These are phyloP conservation scores for Rhodotorula kratochvilovae DNA, from an alignment of 768 basidiomycete species.

Conservation along the genomic window DNA sequence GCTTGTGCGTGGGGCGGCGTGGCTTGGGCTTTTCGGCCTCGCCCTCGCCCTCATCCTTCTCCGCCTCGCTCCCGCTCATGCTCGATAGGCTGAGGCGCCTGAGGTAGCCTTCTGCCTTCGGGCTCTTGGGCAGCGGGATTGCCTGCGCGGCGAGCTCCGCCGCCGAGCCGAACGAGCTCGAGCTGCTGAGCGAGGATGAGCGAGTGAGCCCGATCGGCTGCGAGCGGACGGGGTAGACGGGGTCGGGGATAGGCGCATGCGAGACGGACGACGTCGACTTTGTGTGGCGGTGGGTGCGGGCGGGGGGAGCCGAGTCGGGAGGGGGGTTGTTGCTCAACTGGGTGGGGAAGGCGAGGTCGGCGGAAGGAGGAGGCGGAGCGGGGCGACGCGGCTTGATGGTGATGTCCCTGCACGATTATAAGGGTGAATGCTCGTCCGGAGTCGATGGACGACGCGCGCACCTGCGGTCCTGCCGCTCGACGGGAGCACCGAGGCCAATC, in stretches of 20 bases:
- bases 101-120: not conserved
- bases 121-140: too few relatives aligned
- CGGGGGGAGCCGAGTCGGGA: not conserved
- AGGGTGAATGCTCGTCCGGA: not conserved
- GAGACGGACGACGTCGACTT: conserved; percentile 6
- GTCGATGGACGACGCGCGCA: not conserved
- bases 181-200: conserved; percentile 1
- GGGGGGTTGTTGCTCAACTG: too few relatives aligned
- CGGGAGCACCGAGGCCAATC: not conserved
- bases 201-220: conserved; percentile 30
- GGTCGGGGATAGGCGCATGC: conserved; percentile 17
- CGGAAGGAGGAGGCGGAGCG: not conserved
- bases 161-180: not conserved
- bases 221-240: conserved; percentile 29
- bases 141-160: not conserved
- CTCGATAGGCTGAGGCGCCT: conserved; percentile 6
- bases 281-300: not conserved
- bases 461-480: not conserved
- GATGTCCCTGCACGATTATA: not conserved
- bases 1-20: not conserved
- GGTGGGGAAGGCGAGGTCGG: not conserved
- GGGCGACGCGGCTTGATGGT: not conserved
- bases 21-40: not conserved
- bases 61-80: conserved; percentile 1
- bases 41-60: too few relatives aligned